phyloP scores from a whole-genome alignment of 345 rosid species.

The Firmiana major region DNA sequence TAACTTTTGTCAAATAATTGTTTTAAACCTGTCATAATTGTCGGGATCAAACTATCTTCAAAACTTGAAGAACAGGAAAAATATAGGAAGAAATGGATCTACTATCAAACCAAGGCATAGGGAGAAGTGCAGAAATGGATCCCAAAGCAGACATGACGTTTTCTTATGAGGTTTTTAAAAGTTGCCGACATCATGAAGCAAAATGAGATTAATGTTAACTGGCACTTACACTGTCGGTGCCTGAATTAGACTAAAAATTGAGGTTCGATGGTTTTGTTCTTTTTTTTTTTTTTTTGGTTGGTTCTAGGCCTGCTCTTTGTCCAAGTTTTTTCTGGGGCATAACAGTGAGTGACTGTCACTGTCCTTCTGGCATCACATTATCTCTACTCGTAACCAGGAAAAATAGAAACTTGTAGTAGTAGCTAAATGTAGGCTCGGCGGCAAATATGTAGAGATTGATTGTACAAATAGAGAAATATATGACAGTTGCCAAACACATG shows the following conservation, averaged over 20 bases:
- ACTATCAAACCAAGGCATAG: background rate
- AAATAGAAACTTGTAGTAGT: background rate
- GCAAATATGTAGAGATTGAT: background rate
- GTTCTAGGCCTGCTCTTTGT: background rate
- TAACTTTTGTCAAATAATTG: too few relatives aligned
- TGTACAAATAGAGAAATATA: background rate
- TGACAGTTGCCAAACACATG: background rate
- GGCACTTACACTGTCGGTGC: slow-evolving; percentile 5
- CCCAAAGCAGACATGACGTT: background rate
- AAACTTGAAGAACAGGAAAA: background rate
- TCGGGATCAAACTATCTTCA: background rate
- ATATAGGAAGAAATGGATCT: background rate
- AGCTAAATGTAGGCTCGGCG: too few relatives aligned
- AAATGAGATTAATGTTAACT: background rate
- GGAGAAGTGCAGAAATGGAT: background rate
- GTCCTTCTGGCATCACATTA: background rate
- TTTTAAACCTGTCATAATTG: too few relatives aligned
- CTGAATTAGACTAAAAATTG: background rate
- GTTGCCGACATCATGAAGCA: background rate
- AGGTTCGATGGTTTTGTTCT: background rate
- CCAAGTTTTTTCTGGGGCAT: background rate
- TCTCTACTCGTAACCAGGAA: background rate
- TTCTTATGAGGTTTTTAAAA: background rate
- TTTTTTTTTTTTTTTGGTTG: background rate
- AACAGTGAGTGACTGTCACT: background rate